Evolutionary conservation across 352 stramenopile genomes (phyloP), one percentile per base, ranked within the genome.

Genomic region (Phytopythium kandeliae): DNA sequence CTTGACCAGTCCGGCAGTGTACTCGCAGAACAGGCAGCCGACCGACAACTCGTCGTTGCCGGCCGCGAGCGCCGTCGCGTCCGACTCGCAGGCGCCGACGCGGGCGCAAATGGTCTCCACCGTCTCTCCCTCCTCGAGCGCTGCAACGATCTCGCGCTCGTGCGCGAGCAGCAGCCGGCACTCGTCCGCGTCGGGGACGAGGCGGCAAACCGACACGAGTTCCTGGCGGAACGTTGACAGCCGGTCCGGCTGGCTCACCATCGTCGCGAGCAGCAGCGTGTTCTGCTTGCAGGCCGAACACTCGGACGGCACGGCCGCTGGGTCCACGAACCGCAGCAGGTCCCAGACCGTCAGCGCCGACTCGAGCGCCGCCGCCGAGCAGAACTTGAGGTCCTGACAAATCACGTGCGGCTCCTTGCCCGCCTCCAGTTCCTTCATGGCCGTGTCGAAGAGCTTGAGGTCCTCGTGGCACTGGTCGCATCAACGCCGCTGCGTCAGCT

Each of bases 11-110:
- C 88, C 76, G 2, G 69, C 83, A 28, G 75, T 89, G 67, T 86
- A 86, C 56, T 94, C 78, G 30, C 83, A 94, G 43, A 92, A 72
- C 22, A 94, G 51, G 48, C 83, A 94, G 34, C 78, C 60, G 45
- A 90, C 65, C 12, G 69, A 78, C 54, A 83, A 74, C 4, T 64
- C 65, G 35, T 69, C 68, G 19, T 76, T 49, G 11, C 54, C 45
- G 13, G 75, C 44, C 19, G 57, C 33, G 0, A 26, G 28, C 11
- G 56, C 41, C 11, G 56, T 38, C 5, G 36, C 35, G 16, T n/a
- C 7, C 21, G 51, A 12, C 6, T 44, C 54, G 54, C 75, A 89
- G 35, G 67, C 67, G 21, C 55, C 44, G 42, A 87, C 78, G 21
- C 67, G 63, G 2, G 56, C 62, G 44, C 78, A 89, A 17, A 86